phyloP scores from a whole-genome alignment of 495 filamentous ascomycete species.

The Amorphotheca resinae region DNA sequence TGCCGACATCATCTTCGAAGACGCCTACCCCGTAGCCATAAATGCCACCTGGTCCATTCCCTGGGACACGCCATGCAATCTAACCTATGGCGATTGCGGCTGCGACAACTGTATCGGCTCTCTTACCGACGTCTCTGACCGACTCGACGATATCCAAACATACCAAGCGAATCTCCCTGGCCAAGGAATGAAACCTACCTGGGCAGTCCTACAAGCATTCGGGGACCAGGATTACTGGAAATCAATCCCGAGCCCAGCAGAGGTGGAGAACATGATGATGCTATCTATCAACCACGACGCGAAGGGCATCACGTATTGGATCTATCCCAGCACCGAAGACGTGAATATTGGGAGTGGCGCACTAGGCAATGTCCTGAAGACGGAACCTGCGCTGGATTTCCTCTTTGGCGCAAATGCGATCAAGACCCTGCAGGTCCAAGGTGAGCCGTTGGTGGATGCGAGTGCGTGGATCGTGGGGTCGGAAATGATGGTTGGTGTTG shows the following conservation, averaged over 20 bases:
- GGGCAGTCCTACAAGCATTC: conserved; percentile 53
- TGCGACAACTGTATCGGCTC: conserved; percentile 53
- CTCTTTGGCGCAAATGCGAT: conserved; percentile 31
- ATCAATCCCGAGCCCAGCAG: conserved; percentile 39
- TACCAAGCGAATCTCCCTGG: conserved; percentile 32
- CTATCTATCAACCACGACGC: conserved; percentile 52
- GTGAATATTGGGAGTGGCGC: conserved; percentile 32
- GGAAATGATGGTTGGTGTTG: conserved; percentile 32
- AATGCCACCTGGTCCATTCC: conserved; percentile 36
- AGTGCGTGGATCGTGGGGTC: conserved; percentile 29
- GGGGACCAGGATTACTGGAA: conserved; percentile 49
- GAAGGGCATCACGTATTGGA: conserved; percentile 37
- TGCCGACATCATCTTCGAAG: conserved; percentile 54
- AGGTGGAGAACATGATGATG: conserved; percentile 47
- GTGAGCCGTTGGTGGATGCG: conserved; percentile 26
- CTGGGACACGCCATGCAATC: conserved; percentile 45
- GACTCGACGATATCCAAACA: conserved; percentile 35
- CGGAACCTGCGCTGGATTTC: conserved; percentile 23
- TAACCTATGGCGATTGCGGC: conserved; percentile 58
- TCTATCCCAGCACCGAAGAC: conserved; percentile 33
- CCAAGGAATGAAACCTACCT: conserved; percentile 35
- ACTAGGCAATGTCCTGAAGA: conserved; percentile 32
- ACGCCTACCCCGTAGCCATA: conserved; percentile 53
- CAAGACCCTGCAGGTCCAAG: conserved; percentile 10
- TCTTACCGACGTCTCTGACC: conserved; percentile 41